Evolutionary conservation across 192 early-diverging fungal species (phyloP), one percentile per base, ranked within the genome.

Genomic region (Nowakowskiella sp.): DNA sequence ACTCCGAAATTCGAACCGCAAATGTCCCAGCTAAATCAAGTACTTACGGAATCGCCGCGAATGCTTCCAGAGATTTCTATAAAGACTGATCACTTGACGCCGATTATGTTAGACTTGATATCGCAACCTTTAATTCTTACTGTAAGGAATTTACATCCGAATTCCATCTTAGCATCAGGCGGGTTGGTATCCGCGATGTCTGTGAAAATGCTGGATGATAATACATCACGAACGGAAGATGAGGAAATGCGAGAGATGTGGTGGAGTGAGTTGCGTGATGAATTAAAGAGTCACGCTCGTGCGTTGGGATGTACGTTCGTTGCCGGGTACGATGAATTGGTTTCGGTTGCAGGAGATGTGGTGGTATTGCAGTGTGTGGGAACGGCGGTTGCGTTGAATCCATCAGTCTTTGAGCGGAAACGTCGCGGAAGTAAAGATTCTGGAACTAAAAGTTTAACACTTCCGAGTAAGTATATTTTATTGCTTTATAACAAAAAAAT

Each of bases 211-310:
- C 60, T 76, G 31, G 80, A 81, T 25, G 58, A 60, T 25, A 52
- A 39, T 21, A n/a, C n/a, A n/a, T n/a, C n/a, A n/a, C n/a, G n/a
- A n/a, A n/a, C n/a, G n/a, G 67, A 72, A 44, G 56, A 66, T 28
- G 46, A 39, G 23, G 76, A 79, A 3, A 55, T 72, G 10, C 61
- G 84, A 6, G 80, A 84, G 47, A 31, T 62, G 2, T 85, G 84
- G 84, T 85, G 82, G 76, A 54, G 68, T 6, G 88, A 90, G 62
- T 61, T 90, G 9, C 65, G 88, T 29, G 86, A 86, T 26, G 88
- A 90, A 60, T 82, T 90, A 64, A 85, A 85, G 49, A 66, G 68
- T 30, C 88, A 90, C 53, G 86, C 87, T 8, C 51, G 76, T 44
- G 62, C 70, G 0, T 54, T 88, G 4, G 74, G 76, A n/a, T 90